Conservation (phyloP, 2,329 filamentous ascomycete genomes). For the Neofusicoccum sp. region DNA sequence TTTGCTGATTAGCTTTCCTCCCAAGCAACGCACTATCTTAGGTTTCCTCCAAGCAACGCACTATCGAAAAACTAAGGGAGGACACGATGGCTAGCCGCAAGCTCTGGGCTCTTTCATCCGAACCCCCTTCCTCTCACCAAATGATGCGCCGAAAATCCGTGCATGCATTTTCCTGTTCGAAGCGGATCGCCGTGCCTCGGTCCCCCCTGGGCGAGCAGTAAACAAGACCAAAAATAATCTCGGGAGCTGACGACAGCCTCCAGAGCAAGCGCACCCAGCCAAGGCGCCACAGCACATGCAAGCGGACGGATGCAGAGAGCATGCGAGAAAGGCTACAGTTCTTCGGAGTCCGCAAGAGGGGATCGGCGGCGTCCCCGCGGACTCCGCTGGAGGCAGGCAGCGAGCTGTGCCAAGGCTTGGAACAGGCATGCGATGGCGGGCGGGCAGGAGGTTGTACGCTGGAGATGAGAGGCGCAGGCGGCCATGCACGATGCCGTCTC, state of each 20-base stretch:
- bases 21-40: too few species aligned
- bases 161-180: too few species aligned
- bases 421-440: conserved; percentile 5
- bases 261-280: too few species aligned
- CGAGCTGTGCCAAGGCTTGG: conserved; percentile 14
- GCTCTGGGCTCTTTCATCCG: not conserved
- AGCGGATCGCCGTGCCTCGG: too few species aligned
- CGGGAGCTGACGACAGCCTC: too few species aligned
- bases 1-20: not conserved
- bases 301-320: not conserved
- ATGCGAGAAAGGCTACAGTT: too few species aligned
- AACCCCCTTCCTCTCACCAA: not conserved
- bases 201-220: too few species aligned
- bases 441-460: not conserved
- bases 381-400: not conserved
- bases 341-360: not conserved
- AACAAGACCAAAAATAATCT: too few species aligned
- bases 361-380: not conserved
- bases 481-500: conserved; percentile 12
- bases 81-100: not conserved
- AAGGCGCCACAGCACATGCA: conserved; percentile 1
- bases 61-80: not conserved
- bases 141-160: too few species aligned
- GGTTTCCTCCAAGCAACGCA: not conserved
- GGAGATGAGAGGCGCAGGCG: conserved; percentile 1